Evolutionary conservation across 345 rosid species (phyloP).

Genomic region (Pugionium dolabratum): DNA sequence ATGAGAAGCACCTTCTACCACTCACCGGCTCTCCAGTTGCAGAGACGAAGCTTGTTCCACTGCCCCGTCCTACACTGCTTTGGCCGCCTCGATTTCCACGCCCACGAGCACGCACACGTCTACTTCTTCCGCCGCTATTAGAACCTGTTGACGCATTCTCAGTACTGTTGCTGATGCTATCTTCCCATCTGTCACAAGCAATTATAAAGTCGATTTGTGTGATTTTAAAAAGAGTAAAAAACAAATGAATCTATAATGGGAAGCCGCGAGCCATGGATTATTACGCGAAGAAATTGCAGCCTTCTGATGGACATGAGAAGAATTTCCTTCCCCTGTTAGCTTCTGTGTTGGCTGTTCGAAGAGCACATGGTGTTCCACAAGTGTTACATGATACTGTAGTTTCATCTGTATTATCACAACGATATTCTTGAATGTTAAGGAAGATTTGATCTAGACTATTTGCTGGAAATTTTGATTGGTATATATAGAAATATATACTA

Average conservation of each 20-base stretch:
- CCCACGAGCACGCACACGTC: conserved; percentile 53
- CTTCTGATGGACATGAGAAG: conserved; percentile 74
- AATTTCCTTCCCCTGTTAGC: conserved; percentile 91
- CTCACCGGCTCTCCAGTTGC: conserved; percentile 86
- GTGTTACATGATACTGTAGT: conserved; percentile 58
- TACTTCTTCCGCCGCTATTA: conserved; percentile 46
- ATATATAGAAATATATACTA: not conserved
- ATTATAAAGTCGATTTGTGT: not conserved
- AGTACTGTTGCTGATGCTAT: conserved; percentile 51
- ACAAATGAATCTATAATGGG: not conserved
- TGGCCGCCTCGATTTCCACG: conserved; percentile 47
- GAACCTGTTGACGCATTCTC: conserved; percentile 36
- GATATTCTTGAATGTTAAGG: not conserved
- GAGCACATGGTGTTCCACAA: conserved; percentile 64
- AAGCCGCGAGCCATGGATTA: conserved; percentile 12
- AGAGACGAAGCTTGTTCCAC: conserved; percentile 61
- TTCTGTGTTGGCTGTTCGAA: conserved; percentile 85
- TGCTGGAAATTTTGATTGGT: conserved; percentile 3
- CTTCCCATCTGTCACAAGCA: conserved; percentile 78
- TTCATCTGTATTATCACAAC: conserved; percentile 59
- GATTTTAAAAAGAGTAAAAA: not conserved
- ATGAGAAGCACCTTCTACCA: conserved; percentile 72
- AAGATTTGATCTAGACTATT: conserved; percentile 11
- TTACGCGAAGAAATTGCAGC: conserved; percentile 89
- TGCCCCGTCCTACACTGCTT: conserved; percentile 44